Conservation (phyloP, 148 eudicot genomes). For the Simmondsia chinensis region DNA sequence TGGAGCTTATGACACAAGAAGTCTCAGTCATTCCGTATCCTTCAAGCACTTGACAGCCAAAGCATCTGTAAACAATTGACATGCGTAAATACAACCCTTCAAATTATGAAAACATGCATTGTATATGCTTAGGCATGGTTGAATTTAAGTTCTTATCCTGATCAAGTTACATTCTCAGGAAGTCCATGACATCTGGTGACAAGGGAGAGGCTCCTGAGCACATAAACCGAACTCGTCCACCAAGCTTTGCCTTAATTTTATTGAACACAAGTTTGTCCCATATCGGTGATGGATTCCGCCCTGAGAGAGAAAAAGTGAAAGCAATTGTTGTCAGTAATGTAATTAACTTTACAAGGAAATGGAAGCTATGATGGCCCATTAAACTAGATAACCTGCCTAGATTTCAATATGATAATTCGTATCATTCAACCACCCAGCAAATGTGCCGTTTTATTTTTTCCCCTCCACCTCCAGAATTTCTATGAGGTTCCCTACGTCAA, state of each 20-base stretch:
- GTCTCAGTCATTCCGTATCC: slow-evolving; percentile 99
- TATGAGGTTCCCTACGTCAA: no score
- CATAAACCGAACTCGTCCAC: slow-evolving; percentile 88
- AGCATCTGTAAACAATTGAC: slow-evolving; percentile 45
- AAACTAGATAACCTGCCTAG: no score
- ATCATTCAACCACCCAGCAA: no score
- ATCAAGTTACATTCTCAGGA: slow-evolving; percentile 72
- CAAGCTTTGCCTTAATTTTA: slow-evolving; percentile 88
- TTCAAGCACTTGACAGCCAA: slow-evolving; percentile 81
- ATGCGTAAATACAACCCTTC: slow-evolving; percentile 1
- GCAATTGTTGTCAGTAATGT: no score
- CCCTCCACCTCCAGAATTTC: no score
- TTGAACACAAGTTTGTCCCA: slow-evolving; percentile 96
- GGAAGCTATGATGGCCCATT: no score
- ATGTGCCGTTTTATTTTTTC: no score
- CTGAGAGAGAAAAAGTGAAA: slow-evolving; percentile 21
- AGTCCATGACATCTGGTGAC: slow-evolving; percentile 87
- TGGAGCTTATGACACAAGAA: slow-evolving; percentile 80
- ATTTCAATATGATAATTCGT: no score
- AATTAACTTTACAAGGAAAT: no score
- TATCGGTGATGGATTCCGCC: slow-evolving; percentile 67
- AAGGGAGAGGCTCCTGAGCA: slow-evolving; percentile 94
- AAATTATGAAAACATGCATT: neutral
- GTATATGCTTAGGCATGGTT: neutral
- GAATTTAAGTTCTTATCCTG: neutral